Base-by-base conservation (phyloP, 352 stramenopile genomes). In the Globisporangium nodosum region DNA sequence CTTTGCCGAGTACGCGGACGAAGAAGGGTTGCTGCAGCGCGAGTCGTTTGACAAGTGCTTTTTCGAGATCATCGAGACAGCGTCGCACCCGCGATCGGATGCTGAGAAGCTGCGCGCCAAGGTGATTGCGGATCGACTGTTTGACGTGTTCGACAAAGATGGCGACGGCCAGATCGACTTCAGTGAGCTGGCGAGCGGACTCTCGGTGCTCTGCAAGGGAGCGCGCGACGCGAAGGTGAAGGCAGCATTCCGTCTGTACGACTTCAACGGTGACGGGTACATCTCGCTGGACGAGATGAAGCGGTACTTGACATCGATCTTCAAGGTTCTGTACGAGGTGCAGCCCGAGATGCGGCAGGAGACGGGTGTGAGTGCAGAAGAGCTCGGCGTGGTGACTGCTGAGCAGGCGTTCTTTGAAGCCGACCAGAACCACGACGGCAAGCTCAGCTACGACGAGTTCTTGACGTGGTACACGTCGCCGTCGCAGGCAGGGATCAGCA, bases 281-380 rank as follows among this genome's bases (percentile, higher is more conserved):
- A 94, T 96, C 35, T 91, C 81, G 12, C 58, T 91, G 5, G 82
- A 90, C 15, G 88, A 96, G 55, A 96, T 96, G 87, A 89, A 78
- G 31, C 73, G 76, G 16, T 96, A 96, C 64, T 55, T 96, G 31
- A 92, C 75, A 3, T 85, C 82, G 8, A 92, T 96, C 39, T 97
- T 96, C 60, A 91, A 84, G 52, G 81, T 96, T 8, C 42, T 96
- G 56, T 96, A 92, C 63, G 82, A 92, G 56, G 76, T 91, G 9
- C 88, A 93, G 39, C 75, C 85, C 15, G 68, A 85, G 45, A 89
- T 91, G 71, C 71, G 71, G 8, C 49, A 74, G 12, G 73, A 90
- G 62, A 87, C 81, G 0, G 81, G 81, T 15, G 76, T 89, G 0
- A 79, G 79, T 0, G 76, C 88, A 5, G 78, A 92, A 31, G 78